phyloP scores from a whole-genome alignment of 1,284 basidiomycete species.

The Gymnopus androsaceus region DNA sequence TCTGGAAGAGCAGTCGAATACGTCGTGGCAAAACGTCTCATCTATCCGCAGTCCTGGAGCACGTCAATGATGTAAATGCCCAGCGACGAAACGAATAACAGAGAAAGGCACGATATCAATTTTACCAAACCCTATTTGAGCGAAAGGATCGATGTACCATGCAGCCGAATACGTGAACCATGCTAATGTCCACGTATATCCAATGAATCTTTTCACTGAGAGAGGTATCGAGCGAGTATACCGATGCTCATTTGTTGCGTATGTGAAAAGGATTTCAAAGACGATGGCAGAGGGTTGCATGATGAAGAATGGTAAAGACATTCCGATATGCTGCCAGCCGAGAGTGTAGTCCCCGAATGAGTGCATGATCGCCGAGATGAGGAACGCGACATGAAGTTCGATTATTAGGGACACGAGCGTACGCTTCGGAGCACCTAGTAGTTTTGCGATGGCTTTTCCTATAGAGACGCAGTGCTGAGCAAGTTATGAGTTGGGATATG shows the following conservation, averaged over 20 bases:
- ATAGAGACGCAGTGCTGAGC: neutral
- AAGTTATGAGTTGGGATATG: neutral
- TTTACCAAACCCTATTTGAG: neutral
- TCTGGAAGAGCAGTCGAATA: too few species aligned
- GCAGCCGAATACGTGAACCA: constrained; percentile 9
- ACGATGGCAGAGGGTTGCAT: constrained; percentile 1
- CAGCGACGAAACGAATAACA: neutral
- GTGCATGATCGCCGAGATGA: constrained; percentile 8
- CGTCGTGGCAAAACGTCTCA: neutral
- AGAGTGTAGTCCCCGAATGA: constrained; percentile 1
- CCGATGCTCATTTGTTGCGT: neutral
- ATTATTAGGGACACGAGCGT: neutral
- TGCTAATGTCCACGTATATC: constrained; percentile 2
- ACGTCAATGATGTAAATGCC: neutral
- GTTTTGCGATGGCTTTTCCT: neutral
- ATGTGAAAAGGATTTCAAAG: neutral
- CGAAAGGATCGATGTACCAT: constrained; percentile 5
- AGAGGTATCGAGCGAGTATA: neutral
- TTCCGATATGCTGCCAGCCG: neutral
- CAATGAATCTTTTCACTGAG: neutral
- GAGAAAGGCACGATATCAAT: neutral
- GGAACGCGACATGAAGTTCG: neutral
- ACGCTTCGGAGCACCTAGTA: neutral
- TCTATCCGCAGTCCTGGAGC: neutral
- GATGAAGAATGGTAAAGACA: constrained; percentile 1